A percentile compares a stretch with the other conserved stretches of the same genome.
Conservation (phyloP, 2,329 filamentous ascomycete species). For the Xylaria sp. region DNA sequence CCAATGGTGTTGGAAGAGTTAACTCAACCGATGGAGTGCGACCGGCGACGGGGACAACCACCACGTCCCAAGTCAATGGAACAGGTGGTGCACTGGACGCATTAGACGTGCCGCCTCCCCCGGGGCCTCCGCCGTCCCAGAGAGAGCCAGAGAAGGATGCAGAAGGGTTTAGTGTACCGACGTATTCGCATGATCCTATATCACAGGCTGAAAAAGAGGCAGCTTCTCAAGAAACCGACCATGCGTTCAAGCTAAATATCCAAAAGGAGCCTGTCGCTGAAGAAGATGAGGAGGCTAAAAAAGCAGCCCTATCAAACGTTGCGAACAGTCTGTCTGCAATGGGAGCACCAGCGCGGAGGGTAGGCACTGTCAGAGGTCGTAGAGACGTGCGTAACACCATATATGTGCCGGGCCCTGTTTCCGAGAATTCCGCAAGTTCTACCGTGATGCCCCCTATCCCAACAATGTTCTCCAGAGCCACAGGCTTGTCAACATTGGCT, state of each 20-base stretch:
- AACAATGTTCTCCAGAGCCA: constrained; percentile 54
- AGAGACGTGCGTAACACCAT: constrained; percentile 93
- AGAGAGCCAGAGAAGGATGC: constrained; percentile 67
- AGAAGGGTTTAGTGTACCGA: constrained; percentile 81
- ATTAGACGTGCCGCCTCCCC: constrained; percentile 62
- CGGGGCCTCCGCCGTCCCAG: constrained; percentile 61
- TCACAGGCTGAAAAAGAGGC: constrained; percentile 78
- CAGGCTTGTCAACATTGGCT: constrained; percentile 65
- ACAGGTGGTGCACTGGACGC: constrained; percentile 56
- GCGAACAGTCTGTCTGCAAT: constrained; percentile 74
- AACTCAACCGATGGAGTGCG: constrained; percentile 46
- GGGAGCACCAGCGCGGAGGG: constrained; percentile 72
- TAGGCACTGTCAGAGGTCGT: constrained; percentile 84
- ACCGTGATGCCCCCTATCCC: constrained; percentile 52
- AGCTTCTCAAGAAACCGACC: constrained; percentile 67
- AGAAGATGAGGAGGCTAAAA: constrained; percentile 77
- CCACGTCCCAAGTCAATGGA: constrained; percentile 59
- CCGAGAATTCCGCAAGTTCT: constrained; percentile 40
- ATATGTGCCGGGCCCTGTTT: constrained; percentile 69
- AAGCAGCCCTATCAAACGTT: constrained; percentile 79
- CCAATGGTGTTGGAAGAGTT: constrained; percentile 58
- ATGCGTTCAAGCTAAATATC: constrained; percentile 82
- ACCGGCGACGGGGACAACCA: constrained; percentile 47
- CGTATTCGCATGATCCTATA: constrained; percentile 70
- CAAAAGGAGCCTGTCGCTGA: constrained; percentile 80